A percentile compares a stretch with the other conserved stretches of the same genome.
Conservation (phyloP, 202 grass and related monocot species). For the Panicum hallii region DNA sequence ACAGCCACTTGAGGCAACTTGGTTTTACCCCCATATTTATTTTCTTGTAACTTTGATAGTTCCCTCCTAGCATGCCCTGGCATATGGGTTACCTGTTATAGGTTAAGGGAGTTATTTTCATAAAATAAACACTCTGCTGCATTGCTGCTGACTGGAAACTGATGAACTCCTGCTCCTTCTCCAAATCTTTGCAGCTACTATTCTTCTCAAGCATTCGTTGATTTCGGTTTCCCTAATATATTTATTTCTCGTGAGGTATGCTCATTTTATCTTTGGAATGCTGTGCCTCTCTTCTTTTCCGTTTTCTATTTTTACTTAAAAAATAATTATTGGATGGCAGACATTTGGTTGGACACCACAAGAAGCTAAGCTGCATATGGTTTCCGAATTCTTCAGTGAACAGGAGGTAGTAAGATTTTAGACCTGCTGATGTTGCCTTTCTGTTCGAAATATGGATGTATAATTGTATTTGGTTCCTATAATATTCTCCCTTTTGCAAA, state of each 20-base stretch:
- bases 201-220: constrained; percentile 90
- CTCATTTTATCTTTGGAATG: constrained; percentile 32
- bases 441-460: constrained; percentile 16
- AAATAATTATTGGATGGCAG: constrained; percentile 44
- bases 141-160: constrained; percentile 4
- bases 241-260: constrained; percentile 99
- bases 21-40: background rate
- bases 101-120: background rate
- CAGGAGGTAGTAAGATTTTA: constrained; percentile 76
- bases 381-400: constrained; percentile 91
- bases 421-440: constrained; percentile 31
- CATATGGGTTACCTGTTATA: background rate
- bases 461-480: constrained; percentile 15
- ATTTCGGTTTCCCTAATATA: constrained; percentile 93
- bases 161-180: constrained; percentile 22
- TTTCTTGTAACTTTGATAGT: constrained; percentile 15
- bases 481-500: constrained; percentile 21
- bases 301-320: constrained; percentile 19
- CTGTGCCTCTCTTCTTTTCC: background rate
- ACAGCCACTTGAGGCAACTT: background rate
- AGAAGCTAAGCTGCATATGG: constrained; percentile 96
- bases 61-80: background rate
- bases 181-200: constrained; percentile 75
- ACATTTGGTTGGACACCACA: constrained; percentile 89
- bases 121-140: constrained; percentile 17